Percentiles rank a stretch among this genome's conserved stretches.
These are phyloP conservation scores for Fonsecaea monophora DNA, from an alignment of 2,329 filamentous ascomycete genomes.

Conservation along the genomic window DNA sequence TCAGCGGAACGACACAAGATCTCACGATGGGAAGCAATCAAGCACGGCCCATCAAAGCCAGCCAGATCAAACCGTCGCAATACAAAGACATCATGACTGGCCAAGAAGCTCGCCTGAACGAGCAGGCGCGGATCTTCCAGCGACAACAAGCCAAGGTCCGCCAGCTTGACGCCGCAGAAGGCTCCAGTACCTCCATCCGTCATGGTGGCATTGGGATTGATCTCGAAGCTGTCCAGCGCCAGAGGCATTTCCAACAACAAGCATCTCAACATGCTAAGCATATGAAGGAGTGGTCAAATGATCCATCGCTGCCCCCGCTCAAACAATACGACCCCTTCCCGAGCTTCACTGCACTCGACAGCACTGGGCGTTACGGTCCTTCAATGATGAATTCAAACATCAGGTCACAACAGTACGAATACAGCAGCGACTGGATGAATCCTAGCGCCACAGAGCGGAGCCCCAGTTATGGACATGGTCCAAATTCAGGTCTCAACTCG, in stretches of 20 bases:
- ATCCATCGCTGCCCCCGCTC: conserved; percentile 35
- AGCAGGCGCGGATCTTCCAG: conserved; percentile 41
- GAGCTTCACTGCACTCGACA: conserved; percentile 22
- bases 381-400: conserved; percentile 29
- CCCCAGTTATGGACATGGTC: conserved; percentile 20
- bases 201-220: conserved; percentile 37
- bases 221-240: conserved; percentile 37
- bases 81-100: conserved; percentile 36
- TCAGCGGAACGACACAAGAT: conserved; percentile 34
- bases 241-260: conserved; percentile 39
- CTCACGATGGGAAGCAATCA: conserved; percentile 29
- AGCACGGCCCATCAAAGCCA: conserved; percentile 29
- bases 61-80: conserved; percentile 33
- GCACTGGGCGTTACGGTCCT: conserved; percentile 18
- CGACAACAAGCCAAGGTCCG: conserved; percentile 38
- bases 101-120: conserved; percentile 39
- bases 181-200: conserved; percentile 10
- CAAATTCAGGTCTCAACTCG: conserved; percentile 27
- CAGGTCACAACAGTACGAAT: conserved; percentile 34
- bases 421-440: conserved; percentile 39
- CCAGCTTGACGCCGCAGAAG: conserved; percentile 30
- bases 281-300: conserved; percentile 37
- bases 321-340: conserved; percentile 33
- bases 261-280: conserved; percentile 40
- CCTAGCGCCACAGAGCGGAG: conserved; percentile 18